Percentiles rank a stretch among this genome's conserved stretches.
phyloP scores from a whole-genome alignment of 257 asterid species.

The Nyctanthes arbortristis region DNA sequence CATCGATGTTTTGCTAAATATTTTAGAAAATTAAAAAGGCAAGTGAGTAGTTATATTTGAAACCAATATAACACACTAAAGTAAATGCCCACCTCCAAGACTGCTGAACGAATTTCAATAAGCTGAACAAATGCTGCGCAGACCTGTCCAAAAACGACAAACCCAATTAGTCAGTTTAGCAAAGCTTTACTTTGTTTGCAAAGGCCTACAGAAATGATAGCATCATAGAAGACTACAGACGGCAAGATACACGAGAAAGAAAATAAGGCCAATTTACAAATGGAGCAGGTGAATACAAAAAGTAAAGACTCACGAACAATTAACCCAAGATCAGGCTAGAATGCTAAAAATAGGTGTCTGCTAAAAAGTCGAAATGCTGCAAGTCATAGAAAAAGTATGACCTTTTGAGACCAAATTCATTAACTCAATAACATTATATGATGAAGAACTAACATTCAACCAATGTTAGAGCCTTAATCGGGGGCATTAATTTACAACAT shows the following conservation, averaged over 20 bases:
- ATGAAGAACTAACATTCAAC: neutral
- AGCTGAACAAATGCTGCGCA: conserved; percentile 97
- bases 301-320: conserved; percentile 7
- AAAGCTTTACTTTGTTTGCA: neutral
- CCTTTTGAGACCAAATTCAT: conserved; percentile 12
- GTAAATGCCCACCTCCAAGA: conserved; percentile 61
- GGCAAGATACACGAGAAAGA: conserved; percentile 1
- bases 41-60: neutral
- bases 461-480: neutral
- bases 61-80: conserved; percentile 11
- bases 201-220: conserved; percentile 7
- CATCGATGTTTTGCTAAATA: neutral
- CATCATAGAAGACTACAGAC: neutral
- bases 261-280: neutral
- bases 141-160: conserved; percentile 53
- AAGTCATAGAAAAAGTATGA: conserved; percentile 4
- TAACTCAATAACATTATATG: neutral
- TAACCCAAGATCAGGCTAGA: conserved; percentile 9
- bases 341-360: neutral
- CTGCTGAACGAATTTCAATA: conserved; percentile 76
- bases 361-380: neutral
- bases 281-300: conserved; percentile 3
- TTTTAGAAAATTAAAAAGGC: neutral
- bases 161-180: conserved; percentile 16
- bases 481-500: neutral